Percentiles rank a stretch among this genome's conserved stretches.
phyloP scores from a whole-genome alignment of 345 rosid species.

The Pistacia integerrima region DNA sequence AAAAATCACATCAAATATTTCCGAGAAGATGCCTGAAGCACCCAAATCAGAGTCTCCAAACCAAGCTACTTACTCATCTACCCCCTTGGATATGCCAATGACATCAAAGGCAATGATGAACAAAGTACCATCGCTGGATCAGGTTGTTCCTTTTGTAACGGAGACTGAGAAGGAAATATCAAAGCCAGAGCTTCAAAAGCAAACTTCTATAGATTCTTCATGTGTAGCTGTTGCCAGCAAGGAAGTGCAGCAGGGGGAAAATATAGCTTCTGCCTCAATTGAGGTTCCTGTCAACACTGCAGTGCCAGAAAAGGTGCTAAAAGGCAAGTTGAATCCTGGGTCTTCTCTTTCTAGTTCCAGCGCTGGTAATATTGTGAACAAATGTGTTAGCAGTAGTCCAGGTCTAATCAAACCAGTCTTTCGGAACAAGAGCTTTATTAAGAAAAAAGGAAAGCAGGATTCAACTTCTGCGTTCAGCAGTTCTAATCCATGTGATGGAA shows the following conservation, averaged over 20 bases:
- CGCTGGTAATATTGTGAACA: constrained; percentile 23
- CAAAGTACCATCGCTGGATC: constrained; percentile 26
- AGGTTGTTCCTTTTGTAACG: constrained; percentile 24
- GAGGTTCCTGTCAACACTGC: constrained; percentile 26
- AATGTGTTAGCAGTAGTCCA: constrained; percentile 32
- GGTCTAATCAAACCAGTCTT: constrained; percentile 52
- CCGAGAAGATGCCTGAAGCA: constrained; percentile 30
- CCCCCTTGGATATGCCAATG: constrained; percentile 24
- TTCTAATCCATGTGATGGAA: constrained; percentile 28
- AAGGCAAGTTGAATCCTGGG: constrained; percentile 32
- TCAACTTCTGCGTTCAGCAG: constrained; percentile 34
- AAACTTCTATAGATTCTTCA: constrained; percentile 28
- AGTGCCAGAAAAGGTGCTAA: constrained; percentile 28
- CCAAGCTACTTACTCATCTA: constrained; percentile 27
- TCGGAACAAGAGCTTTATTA: constrained; percentile 51
- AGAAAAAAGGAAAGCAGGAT: constrained; percentile 55
- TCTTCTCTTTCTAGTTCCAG: constrained; percentile 33
- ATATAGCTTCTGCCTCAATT: constrained; percentile 23
- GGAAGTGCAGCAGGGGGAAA: constrained; percentile 25
- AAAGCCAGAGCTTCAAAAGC: constrained; percentile 17
- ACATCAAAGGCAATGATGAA: constrained; percentile 19
- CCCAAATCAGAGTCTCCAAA: constrained; percentile 27
- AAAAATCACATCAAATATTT: constrained; percentile 28
- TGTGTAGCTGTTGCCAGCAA: constrained; percentile 4
- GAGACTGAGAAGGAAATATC: constrained; percentile 22